Evolutionary conservation across 257 asterid species (phyloP).

Genomic region (Osmanthus fragrans): DNA sequence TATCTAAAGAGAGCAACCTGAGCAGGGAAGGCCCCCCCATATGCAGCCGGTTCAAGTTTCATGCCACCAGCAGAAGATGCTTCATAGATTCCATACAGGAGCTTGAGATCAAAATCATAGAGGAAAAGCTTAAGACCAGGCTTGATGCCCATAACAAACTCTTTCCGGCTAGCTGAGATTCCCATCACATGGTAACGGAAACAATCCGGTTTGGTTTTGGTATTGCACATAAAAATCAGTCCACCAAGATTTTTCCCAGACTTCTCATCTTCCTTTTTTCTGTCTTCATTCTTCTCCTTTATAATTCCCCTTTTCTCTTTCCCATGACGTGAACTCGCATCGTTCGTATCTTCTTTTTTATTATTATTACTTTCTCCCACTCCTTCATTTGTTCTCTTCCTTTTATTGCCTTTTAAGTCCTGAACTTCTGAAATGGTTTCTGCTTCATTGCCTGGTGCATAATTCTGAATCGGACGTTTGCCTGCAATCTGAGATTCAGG

Average conservation of each 20-base stretch:
- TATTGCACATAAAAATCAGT: conserved; percentile 84
- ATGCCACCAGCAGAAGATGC: conserved; percentile 89
- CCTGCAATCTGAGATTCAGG: conserved; percentile 38
- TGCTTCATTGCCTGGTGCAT: conserved; percentile 37
- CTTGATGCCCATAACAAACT: conserved; percentile 60
- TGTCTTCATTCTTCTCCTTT: conserved; percentile 31
- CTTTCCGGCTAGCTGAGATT: conserved; percentile 62
- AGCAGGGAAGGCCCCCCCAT: conserved; percentile 84
- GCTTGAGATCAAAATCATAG: conserved; percentile 81
- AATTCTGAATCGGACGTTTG: conserved; percentile 35
- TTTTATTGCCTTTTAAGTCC: conserved; percentile 27
- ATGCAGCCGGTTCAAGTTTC: conserved; percentile 85
- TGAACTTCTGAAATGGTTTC: conserved; percentile 28
- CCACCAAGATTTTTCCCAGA: conserved; percentile 61
- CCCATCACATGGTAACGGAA: conserved; percentile 79
- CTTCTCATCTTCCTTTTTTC: conserved; percentile 28
- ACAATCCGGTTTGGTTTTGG: conserved; percentile 94
- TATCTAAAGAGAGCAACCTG: conserved; percentile 53
- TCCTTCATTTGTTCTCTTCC: conserved; percentile 39
- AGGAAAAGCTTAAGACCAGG: conserved; percentile 87
- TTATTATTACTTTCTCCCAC: conserved; percentile 27
- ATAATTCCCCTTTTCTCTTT: conserved; percentile 29
- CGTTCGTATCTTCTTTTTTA: conserved; percentile 22
- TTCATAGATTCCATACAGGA: conserved; percentile 83
- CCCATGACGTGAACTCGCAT: conserved; percentile 13